Conservation (phyloP, 257 asterid genomes). For the Ballota nigra region DNA sequence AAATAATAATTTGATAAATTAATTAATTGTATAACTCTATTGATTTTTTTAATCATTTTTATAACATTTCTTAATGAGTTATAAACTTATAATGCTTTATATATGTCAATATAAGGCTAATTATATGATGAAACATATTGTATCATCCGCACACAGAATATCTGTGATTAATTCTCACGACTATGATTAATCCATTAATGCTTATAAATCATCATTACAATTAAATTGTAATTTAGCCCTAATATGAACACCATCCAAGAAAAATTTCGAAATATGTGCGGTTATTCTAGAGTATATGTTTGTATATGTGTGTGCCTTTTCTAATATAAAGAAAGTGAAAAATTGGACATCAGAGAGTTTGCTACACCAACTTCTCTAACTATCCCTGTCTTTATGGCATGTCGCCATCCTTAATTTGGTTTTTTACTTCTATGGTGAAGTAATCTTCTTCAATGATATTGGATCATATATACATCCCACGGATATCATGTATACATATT, state of each 20-base stretch:
- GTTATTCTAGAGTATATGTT: neutral
- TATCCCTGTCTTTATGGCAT: conserved; percentile 14
- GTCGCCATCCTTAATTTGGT: conserved; percentile 19
- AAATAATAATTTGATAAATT: too few relatives aligned
- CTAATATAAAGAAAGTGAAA: conserved; percentile 30
- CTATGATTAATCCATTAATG: neutral
- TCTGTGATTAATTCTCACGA: neutral
- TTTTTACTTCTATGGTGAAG: neutral
- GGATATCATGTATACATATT: too few relatives aligned
- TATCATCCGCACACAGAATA: too few relatives aligned
- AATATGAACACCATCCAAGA: neutral
- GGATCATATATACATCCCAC: too few relatives aligned
- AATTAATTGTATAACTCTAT: too few relatives aligned
- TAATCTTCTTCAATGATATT: neutral
- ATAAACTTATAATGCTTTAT: too few relatives aligned
- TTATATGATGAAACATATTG: too few relatives aligned
- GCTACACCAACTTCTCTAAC: conserved; percentile 61
- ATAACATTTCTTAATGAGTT: too few relatives aligned
- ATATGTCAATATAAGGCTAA: too few relatives aligned
- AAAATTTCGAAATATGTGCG: neutral
- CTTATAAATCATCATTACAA: neutral
- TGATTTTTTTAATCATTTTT: too few relatives aligned
- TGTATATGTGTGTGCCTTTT: neutral
- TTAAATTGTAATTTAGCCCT: neutral
- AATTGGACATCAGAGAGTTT: conserved; percentile 36